Conservation (phyloP, 768 basidiomycete species). For the Agrocybe praecox region DNA sequence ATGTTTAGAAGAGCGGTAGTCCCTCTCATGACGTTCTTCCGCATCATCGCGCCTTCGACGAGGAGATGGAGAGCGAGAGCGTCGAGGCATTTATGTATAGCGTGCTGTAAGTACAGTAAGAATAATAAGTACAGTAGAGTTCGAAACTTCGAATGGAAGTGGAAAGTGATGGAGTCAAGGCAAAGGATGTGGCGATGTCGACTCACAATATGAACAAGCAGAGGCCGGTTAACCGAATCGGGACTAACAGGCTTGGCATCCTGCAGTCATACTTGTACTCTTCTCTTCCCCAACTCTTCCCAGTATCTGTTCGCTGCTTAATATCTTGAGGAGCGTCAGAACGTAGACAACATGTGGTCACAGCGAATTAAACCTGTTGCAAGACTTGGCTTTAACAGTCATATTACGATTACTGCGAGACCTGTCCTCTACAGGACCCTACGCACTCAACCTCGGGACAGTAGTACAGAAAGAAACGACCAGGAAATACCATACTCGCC, state of each 20-base stretch:
- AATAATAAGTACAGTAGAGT: background rate
- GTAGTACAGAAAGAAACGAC: conserved; percentile 15
- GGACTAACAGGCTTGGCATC: background rate
- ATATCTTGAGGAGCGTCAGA: background rate
- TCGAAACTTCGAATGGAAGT: too few species aligned
- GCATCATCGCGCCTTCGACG: conserved; percentile 37
- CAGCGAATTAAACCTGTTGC: background rate
- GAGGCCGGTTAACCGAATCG: background rate
- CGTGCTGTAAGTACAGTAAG: background rate
- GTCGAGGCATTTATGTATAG: conserved; percentile 41
- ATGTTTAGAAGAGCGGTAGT: conserved; percentile 34
- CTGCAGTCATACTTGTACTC: background rate
- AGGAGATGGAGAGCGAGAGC: conserved; percentile 56
- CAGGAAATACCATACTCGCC: conserved; percentile 27
- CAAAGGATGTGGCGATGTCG: background rate
- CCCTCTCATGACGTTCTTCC: conserved; percentile 34
- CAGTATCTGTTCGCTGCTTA: background rate
- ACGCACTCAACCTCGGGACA: conserved; percentile 60
- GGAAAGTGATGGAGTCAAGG: background rate
- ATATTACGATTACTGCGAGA: background rate
- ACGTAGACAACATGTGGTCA: background rate
- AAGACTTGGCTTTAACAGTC: background rate
- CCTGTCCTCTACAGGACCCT: conserved; percentile 27
- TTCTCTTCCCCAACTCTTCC: background rate
- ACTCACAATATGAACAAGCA: background rate